Conservation (phyloP, 495 filamentous ascomycete genomes). For the Neurospora intermedia region DNA sequence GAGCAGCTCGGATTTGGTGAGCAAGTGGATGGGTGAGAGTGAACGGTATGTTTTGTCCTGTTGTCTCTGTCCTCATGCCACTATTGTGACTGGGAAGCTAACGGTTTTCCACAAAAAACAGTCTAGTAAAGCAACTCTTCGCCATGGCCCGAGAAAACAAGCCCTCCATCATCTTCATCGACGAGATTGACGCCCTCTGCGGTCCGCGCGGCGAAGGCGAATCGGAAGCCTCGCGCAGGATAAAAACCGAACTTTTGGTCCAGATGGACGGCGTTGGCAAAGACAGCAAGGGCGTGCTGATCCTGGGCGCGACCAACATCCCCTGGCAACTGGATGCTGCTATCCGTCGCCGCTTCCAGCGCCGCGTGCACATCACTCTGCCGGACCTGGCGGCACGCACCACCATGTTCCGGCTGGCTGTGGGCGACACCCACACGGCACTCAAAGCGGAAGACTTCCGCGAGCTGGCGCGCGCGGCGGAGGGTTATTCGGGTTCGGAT, state of each 20-base stretch:
- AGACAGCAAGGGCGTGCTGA: conserved; percentile 85
- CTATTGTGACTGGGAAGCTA: not conserved
- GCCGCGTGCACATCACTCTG: conserved; percentile 87
- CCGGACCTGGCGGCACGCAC: conserved; percentile 82
- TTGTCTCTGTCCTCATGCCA: not conserved
- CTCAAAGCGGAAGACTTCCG: conserved; percentile 68
- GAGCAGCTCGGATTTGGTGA: conserved; percentile 90
- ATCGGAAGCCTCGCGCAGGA: conserved; percentile 89
- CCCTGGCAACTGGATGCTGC: conserved; percentile 99
- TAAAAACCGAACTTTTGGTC: conserved; percentile 96
- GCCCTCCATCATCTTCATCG: conserved; percentile 98
- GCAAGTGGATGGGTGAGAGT: conserved; percentile 99
- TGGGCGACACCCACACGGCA: conserved; percentile 84
- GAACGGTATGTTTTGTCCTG: conserved; percentile 55
- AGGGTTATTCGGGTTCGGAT: conserved; percentile 93
- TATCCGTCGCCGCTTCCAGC: conserved; percentile 91
- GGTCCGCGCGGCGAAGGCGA: conserved; percentile 95
- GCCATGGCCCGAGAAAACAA: conserved; percentile 98
- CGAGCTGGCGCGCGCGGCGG: conserved; percentile 66
- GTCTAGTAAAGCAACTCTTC: conserved; percentile 94
- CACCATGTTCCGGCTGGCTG: conserved; percentile 92
- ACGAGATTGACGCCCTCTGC: conserved; percentile 96
- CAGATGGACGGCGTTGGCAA: conserved; percentile 99
- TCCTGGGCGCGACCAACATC: conserved; percentile 96
- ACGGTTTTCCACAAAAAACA: conserved; percentile 20